phyloP scores from a whole-genome alignment of 192 early-diverging fungal genomes.

The Coemansia sp. region DNA sequence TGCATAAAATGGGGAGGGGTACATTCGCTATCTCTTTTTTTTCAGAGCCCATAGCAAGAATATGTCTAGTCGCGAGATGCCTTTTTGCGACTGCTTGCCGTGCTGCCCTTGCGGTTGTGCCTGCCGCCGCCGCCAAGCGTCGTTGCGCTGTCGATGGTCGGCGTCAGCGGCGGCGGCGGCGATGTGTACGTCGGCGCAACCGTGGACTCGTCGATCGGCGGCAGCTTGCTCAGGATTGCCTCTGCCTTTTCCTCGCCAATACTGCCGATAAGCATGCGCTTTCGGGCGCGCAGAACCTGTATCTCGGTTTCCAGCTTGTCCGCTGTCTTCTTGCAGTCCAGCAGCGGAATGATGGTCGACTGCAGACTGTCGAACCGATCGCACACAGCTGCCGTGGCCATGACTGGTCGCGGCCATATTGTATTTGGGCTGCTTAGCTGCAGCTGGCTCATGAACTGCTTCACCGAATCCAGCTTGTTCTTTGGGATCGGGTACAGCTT shows the following conservation, averaged over 20 bases:
- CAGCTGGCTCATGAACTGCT: constrained; percentile 49
- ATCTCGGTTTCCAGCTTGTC: constrained; percentile 81
- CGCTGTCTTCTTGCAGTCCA: constrained; percentile 78
- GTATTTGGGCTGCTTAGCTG: constrained; percentile 45
- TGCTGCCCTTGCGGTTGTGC: constrained; percentile 50
- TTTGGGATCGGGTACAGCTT: constrained; percentile 51
- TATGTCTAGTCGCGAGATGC: not conserved
- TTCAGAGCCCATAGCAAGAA: not conserved
- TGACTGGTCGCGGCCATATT: constrained; percentile 66
- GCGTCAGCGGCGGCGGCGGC: constrained; percentile 21
- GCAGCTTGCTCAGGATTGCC: constrained; percentile 26
- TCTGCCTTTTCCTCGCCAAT: constrained; percentile 37
- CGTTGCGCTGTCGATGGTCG: constrained; percentile 10
- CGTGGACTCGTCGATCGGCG: constrained; percentile 26
- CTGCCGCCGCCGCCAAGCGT: constrained; percentile 7
- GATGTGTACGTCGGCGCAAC: constrained; percentile 7
- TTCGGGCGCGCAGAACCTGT: constrained; percentile 48
- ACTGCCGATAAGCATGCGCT: constrained; percentile 40
- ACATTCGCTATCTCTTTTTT: no score
- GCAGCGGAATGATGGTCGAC: constrained; percentile 66
- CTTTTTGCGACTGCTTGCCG: constrained; percentile 42
- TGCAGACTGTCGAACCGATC: constrained; percentile 76
- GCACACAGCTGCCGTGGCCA: constrained; percentile 80
- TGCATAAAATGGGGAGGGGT: no score
- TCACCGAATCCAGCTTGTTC: constrained; percentile 49